Evolutionary conservation across 1,139 yeast species (phyloP), one percentile per base, ranked within the genome.

Genomic region (Nakaseomyces delphensis): DNA sequence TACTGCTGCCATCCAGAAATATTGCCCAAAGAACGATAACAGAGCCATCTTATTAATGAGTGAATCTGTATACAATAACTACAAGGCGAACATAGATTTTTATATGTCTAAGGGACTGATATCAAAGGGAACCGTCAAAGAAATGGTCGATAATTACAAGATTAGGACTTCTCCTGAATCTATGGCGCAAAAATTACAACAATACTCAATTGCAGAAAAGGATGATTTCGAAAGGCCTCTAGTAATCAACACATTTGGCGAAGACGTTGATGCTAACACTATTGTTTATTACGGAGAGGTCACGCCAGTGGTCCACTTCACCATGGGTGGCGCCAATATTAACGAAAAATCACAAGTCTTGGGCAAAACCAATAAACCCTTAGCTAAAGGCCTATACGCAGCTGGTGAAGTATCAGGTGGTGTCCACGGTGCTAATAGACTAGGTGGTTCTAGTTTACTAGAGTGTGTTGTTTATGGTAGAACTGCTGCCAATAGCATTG

Each of bases 321-420:
- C 94, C 4, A 81, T 83, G 87, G 94, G 95, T 23, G 94, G 95
- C 32, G 79, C 81, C 19, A 75, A 76, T 55, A 79, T 82, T 54
- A 76, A 81, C 56, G 73, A 69, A 40, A 63, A 70, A 43, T 66
- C 83, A 0, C 73, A 77, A 52, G 84, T 82, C 2, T 50, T 80
- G 38, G 64, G 68, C 40, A 62, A 64, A 19, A 56, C 62, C 13
- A 64, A 65, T 8, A 54, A 55, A 5, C 49, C 53, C 9, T 69
- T 77, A 2, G 74, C 80, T 48, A 65, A 64, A 23, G 89, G 86
- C 1, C 63, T 81, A 30, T 83, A 68, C 59, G 91, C 91, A 1
- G 83, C 83, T 14, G 94, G 93, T 24, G 93, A 83, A 59, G 74
- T 82, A 11, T 83, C 86, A 7, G 93, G 93, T 18, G 93, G 91